Base-by-base conservation (phyloP, 2,329 filamentous ascomycete species). In the Ceratocystis eucalypticola region DNA sequence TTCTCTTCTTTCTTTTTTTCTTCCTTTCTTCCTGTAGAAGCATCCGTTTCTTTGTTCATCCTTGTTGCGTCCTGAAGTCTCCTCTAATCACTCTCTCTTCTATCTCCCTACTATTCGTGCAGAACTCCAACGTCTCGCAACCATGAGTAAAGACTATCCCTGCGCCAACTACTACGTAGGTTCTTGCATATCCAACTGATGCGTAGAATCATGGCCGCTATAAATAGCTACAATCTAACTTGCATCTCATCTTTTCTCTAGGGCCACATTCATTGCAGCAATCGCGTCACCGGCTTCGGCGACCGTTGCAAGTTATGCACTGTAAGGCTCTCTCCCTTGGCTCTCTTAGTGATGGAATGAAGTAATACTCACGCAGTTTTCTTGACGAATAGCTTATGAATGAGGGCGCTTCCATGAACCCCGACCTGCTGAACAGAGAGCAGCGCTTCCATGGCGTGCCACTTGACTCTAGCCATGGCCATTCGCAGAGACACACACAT, bases 151-250 rank as follows among this genome's bases (percentile, higher is more conserved):
- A 71, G 69, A 69, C 70, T 73, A 70, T 68, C 73, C 73, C 65
- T 74, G 72, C 69, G 73, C 73, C 59, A 74, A 74, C 69, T 74
- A 73, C 68, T 74, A 74, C 66, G 73, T 74, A 68, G 25, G 70
- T 63, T n/a, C 28, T n/a, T 62, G 6, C 10, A 41, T 44, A 17
- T 8, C 10, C 10, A 33, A 41, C 48, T 37, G 17, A 22, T 62
- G 45, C 30, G 48, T 2, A 25, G 57, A 37, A 45, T n/a, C 10
- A 37, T 22, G 57, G 12, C 59, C 17, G 10, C n/a, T 61, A 8
- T 22, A 50, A 50, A 50, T 28, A 57, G 5, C 53, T 28, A 10
- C 10, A 22, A 20, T 10, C 67, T 44, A 50, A 25, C 7, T 7
- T n/a, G 41, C 61, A 48, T 41, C 41, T 46, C 20, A 8, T 7